A percentile compares a stretch with the other conserved stretches of the same genome.
Evolutionary conservation across 768 basidiomycete species (phyloP).

Genomic region (Mycena amicta): DNA sequence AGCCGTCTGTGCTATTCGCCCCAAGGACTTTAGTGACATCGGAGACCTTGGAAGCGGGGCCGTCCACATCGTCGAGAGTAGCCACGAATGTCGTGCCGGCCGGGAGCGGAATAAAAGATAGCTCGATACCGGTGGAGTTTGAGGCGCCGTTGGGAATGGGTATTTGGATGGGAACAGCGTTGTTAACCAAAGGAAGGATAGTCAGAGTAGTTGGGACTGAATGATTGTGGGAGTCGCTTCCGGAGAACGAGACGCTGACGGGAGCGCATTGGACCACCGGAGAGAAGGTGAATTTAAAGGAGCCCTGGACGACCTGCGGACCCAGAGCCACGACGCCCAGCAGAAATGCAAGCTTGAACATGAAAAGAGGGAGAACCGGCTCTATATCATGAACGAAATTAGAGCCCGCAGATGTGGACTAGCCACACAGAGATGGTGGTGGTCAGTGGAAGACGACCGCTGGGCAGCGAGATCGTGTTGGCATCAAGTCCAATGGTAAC

Average conservation of each 20-base stretch:
- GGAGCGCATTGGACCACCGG: constrained; percentile 55
- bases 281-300: constrained; percentile 43
- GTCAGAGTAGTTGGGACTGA: constrained; percentile 48
- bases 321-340: constrained; percentile 35
- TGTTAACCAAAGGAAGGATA: constrained; percentile 49
- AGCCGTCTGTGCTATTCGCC: constrained; percentile 41
- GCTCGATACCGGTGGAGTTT: constrained; percentile 42
- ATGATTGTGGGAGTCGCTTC: constrained; percentile 35
- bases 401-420: constrained; percentile 35
- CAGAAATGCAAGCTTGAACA: constrained; percentile 32
- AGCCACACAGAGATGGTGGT: constrained; percentile 36
- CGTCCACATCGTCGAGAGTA: constrained; percentile 51
- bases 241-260: constrained; percentile 47
- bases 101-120: constrained; percentile 55
- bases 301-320: constrained; percentile 43
- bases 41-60: constrained; percentile 46
- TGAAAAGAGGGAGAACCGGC: constrained; percentile 26
- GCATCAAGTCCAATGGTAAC: too few species aligned
- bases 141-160: constrained; percentile 41
- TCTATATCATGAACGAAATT: constrained; percentile 24
- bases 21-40: constrained; percentile 48
- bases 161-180: constrained; percentile 51
- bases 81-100: constrained; percentile 55
- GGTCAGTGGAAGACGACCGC: constrained; percentile 24
- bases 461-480: background rate